Evolutionary conservation across 2,329 filamentous ascomycete species (phyloP).

Genomic region (Fusarium sp.): DNA sequence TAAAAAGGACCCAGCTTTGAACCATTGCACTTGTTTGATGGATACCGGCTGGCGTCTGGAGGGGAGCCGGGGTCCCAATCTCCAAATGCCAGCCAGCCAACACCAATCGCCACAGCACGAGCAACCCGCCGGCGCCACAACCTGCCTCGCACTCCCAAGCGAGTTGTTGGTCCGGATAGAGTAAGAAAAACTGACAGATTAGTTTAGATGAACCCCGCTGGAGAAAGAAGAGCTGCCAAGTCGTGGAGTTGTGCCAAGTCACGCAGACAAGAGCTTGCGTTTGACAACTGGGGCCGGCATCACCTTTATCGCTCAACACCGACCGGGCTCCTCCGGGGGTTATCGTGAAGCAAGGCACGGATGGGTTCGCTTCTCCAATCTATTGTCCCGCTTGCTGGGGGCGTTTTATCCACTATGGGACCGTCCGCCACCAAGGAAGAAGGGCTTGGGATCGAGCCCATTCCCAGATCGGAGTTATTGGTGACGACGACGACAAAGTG

Average conservation of each 20-base stretch:
- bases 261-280: conserved; percentile 6
- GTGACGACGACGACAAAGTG: not conserved
- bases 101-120: conserved; percentile 42
- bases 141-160: conserved; percentile 1
- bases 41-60: not conserved
- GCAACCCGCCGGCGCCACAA: conserved; percentile 23
- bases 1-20: not conserved
- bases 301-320: conserved; percentile 33
- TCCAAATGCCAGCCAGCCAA: conserved; percentile 17
- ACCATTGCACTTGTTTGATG: conserved; percentile 4
- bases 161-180: not conserved
- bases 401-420: conserved; percentile 20
- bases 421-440: conserved; percentile 30
- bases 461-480: conserved; percentile 22
- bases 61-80: conserved; percentile 3
- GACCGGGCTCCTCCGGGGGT: conserved; percentile 22
- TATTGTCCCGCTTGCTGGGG: conserved; percentile 10
- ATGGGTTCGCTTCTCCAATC: conserved; percentile 24
- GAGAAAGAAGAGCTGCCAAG: conserved; percentile 2
- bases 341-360: conserved; percentile 30
- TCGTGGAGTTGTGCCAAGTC: conserved; percentile 7
- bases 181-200: conserved; percentile 9
- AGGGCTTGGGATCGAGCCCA: conserved; percentile 33
- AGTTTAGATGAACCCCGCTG: conserved; percentile 5
- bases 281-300: conserved; percentile 28